Conservation (phyloP, 1,139 yeast species). For the Meyerozyma elateridarum region DNA sequence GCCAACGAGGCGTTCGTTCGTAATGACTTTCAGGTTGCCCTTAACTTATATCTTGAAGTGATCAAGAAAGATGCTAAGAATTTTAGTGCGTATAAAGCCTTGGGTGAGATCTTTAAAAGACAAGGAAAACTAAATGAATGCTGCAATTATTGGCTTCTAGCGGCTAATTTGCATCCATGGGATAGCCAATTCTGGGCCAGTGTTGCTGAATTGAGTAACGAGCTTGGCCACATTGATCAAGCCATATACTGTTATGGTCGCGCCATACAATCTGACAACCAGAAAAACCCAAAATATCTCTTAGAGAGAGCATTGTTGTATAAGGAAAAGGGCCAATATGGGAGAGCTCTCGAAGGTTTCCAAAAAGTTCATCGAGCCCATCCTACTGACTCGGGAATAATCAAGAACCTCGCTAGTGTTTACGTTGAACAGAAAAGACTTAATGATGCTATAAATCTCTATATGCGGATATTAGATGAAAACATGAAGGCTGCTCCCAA, state of each 20-base stretch:
- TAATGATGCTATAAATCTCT: conserved; percentile 77
- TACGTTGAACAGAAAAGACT: conserved; percentile 72
- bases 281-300: conserved; percentile 49
- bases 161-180: conserved; percentile 76
- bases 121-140: conserved; percentile 68
- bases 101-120: conserved; percentile 77
- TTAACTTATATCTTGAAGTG: conserved; percentile 64
- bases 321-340: conserved; percentile 56
- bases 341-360: conserved; percentile 73
- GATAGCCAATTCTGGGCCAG: conserved; percentile 81
- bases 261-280: conserved; percentile 57
- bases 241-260: conserved; percentile 79
- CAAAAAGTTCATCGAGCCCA: conserved; percentile 54
- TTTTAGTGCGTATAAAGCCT: conserved; percentile 75
- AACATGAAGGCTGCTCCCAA: conserved; percentile 37
- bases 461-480: conserved; percentile 58
- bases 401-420: conserved; percentile 72
- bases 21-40: conserved; percentile 62
- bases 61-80: conserved; percentile 73
- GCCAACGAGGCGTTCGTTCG: conserved; percentile 80
- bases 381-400: conserved; percentile 59
- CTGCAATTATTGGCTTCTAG: conserved; percentile 76
- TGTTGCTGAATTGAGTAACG: conserved; percentile 72
- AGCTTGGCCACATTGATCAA: conserved; percentile 69
- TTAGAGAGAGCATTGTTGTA: conserved; percentile 63